These are phyloP conservation scores for Dillenia suffruticosa DNA, from an alignment of 164 flowering plant genomes.

Conservation along the genomic window DNA sequence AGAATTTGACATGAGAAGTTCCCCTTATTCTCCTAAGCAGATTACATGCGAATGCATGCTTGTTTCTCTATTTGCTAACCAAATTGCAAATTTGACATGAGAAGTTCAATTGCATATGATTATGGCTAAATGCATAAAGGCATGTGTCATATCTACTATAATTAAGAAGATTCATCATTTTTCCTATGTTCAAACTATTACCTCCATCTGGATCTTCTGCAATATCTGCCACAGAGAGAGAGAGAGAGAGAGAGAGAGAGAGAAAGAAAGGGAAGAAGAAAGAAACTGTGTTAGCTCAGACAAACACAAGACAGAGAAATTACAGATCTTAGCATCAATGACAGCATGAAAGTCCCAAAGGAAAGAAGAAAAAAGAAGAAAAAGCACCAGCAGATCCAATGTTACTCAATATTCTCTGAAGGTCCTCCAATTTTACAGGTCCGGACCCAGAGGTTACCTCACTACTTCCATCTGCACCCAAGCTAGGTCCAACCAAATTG, in stretches of 20 bases:
- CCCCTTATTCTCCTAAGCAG: no score
- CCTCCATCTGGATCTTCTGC: slow-evolving; percentile 77
- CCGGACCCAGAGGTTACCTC: slow-evolving; percentile 79
- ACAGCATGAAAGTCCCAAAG: neutral
- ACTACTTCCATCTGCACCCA: slow-evolving; percentile 52
- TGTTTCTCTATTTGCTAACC: no score
- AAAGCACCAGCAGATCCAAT: slow-evolving; percentile 60
- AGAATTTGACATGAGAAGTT: no score
- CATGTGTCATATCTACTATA: no score
- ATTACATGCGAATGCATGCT: no score
- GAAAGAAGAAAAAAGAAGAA: neutral
- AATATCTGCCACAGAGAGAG: slow-evolving; percentile 47
- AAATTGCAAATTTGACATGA: no score
- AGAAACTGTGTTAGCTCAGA: slow-evolving; percentile 6
- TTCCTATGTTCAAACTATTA: slow-evolving; percentile 12
- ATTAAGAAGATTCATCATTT: no score
- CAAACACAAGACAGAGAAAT: slow-evolving; percentile 1
- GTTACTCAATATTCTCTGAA: slow-evolving; percentile 84
- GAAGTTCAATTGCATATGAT: no score
- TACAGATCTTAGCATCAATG: no score
- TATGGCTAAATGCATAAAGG: no score
- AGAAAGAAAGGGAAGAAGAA: neutral
- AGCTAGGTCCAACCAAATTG: slow-evolving; percentile 48
- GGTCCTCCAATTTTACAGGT: slow-evolving; percentile 78
- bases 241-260: neutral